Evolutionary conservation across 257 asterid genomes (phyloP).

Genomic region (Rhazya stricta): DNA sequence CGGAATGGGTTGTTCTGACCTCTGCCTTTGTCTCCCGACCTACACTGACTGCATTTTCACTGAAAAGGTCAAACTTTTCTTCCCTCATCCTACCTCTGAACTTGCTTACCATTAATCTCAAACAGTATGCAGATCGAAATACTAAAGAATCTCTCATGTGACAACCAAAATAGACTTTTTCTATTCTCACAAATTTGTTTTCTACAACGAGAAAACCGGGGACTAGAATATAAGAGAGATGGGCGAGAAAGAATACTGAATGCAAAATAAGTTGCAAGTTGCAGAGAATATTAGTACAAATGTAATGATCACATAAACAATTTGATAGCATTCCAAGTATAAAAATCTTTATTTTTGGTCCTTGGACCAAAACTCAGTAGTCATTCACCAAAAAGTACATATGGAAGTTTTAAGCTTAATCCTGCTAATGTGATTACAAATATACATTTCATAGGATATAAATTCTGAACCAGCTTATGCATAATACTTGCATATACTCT

Average conservation of each 20-base stretch:
- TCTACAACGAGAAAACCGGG: neutral
- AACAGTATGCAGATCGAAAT: neutral
- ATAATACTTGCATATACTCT: neutral
- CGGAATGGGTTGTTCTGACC: neutral
- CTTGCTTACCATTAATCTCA: neutral
- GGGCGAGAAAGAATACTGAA: neutral
- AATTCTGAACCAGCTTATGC: neutral
- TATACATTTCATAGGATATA: neutral
- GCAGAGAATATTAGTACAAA: neutral
- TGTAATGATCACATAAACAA: neutral
- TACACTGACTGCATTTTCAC: too few species aligned
- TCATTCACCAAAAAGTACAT: neutral
- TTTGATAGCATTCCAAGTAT: neutral
- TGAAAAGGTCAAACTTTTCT: too few species aligned
- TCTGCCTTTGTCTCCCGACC: neutral
- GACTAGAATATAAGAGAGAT: neutral
- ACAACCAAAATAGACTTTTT: neutral
- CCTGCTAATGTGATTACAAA: neutral
- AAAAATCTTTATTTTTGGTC: neutral
- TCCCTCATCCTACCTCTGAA: too few species aligned
- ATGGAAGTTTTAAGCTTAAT: neutral
- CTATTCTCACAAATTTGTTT: neutral
- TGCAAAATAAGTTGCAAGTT: neutral
- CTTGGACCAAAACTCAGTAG: neutral
- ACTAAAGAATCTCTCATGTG: neutral